These are phyloP conservation scores for Russula emetica DNA, from an alignment of 768 basidiomycete species.

Conservation along the genomic window DNA sequence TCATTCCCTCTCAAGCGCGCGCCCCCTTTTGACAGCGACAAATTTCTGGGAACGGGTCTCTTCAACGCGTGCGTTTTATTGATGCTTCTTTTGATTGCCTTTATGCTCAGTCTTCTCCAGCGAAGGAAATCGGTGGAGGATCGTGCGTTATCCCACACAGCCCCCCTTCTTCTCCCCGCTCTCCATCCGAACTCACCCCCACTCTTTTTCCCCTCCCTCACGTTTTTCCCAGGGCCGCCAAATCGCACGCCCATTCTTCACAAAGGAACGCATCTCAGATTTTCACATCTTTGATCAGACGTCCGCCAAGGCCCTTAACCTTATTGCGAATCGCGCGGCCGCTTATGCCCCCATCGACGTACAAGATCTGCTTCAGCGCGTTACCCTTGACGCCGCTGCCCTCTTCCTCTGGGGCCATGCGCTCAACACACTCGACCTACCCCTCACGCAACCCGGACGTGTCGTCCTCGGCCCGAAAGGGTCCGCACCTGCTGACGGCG, in stretches of 20 bases:
- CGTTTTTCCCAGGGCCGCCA: conserved; percentile 33
- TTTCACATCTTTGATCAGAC: conserved; percentile 37
- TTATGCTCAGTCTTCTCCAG: conserved; percentile 20
- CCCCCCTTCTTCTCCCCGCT: conserved; percentile 8
- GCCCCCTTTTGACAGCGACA: conserved; percentile 20
- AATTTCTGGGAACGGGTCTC: conserved; percentile 48
- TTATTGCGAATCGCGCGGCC: conserved; percentile 16
- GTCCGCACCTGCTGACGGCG: conserved; percentile 23
- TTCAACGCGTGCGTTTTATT: conserved; percentile 50
- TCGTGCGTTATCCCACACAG: conserved; percentile 6
- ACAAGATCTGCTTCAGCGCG: conserved; percentile 45
- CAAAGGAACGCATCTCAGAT: conserved; percentile 36
- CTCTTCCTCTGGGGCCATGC: conserved; percentile 49
- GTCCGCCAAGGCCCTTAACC: conserved; percentile 30
- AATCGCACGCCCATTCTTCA: conserved; percentile 40
- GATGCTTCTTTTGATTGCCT: conserved; percentile 15
- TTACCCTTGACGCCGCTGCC: conserved; percentile 51
- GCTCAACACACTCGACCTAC: conserved; percentile 38
- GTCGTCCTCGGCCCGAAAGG: conserved; percentile 26
- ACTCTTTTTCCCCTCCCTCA: conserved; percentile 7
- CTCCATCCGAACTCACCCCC: background rate
- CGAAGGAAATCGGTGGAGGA: conserved; percentile 25
- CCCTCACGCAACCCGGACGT: conserved; percentile 40
- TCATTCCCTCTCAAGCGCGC: conserved; percentile 4
- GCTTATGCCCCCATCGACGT: conserved; percentile 7